These are phyloP conservation scores for Sphagnum magellanicum DNA, from an alignment of 228 moss, liverwort and hornwort genomes.

Conservation along the genomic window DNA sequence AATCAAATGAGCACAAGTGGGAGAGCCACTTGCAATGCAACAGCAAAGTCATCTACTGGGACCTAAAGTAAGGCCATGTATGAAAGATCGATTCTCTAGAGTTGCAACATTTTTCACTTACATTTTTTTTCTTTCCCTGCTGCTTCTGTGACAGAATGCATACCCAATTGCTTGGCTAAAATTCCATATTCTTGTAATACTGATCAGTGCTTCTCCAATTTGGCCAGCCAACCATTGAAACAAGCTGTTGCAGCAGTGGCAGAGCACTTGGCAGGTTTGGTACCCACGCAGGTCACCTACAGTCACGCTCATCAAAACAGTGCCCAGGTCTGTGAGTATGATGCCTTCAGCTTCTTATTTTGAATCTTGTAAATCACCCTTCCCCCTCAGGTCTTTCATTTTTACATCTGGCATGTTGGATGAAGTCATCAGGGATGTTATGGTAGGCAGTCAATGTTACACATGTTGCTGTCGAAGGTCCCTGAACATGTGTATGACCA, in stretches of 20 bases:
- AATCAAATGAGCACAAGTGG: constrained; percentile 68
- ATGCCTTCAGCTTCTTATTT: neutral
- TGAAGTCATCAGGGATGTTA: neutral
- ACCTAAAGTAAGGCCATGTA: constrained; percentile 40
- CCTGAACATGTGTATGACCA: too few relatives aligned
- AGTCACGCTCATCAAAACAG: constrained; percentile 83
- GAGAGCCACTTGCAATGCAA: constrained; percentile 95
- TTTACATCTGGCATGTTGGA: neutral
- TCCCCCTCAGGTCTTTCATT: neutral
- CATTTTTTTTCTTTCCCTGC: neutral
- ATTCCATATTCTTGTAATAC: neutral
- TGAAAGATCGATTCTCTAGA: neutral
- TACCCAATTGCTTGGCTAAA: neutral
- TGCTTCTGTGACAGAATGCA: neutral
- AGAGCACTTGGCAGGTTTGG: constrained; percentile 84
- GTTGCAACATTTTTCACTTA: neutral
- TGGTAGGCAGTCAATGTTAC: too few relatives aligned
- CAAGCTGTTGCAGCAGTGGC: constrained; percentile 91
- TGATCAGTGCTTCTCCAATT: neutral
- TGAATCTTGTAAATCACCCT: neutral
- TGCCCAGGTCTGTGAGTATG: constrained; percentile 41
- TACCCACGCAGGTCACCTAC: constrained; percentile 74
- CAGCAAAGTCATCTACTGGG: constrained; percentile 72
- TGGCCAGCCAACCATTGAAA: constrained; percentile 65
- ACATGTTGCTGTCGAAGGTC: too few relatives aligned